Conservation (phyloP, 2,329 filamentous ascomycete genomes). For the Pseudogymnoascus sp. region DNA sequence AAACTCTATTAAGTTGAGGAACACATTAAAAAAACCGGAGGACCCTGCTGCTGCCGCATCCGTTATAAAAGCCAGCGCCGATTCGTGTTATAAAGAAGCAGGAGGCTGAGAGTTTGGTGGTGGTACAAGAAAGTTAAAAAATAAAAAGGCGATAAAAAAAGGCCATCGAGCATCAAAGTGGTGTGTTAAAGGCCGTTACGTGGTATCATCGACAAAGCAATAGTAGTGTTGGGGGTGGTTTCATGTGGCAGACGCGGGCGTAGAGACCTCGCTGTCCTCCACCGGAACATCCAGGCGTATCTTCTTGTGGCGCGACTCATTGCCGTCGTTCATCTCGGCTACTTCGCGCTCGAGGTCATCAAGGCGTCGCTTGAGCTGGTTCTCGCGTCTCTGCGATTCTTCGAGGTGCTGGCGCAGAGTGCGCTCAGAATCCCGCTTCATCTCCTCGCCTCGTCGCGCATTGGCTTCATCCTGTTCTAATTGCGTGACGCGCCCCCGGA, state of each 20-base stretch:
- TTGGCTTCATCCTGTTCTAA: slow-evolving; percentile 68
- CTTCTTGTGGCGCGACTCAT: slow-evolving; percentile 44
- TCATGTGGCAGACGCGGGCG: slow-evolving; percentile 9
- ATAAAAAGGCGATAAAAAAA: background rate
- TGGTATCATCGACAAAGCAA: slow-evolving; percentile 11
- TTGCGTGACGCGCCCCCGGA: slow-evolving; percentile 64
- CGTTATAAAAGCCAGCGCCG: slow-evolving; percentile 5
- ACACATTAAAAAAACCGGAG: slow-evolving; percentile 4
- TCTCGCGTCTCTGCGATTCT: slow-evolving; percentile 69
- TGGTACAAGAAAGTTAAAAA: slow-evolving; percentile 2
- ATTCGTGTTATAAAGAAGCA: background rate
- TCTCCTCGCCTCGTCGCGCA: slow-evolving; percentile 51
- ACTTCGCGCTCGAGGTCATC: slow-evolving; percentile 61
- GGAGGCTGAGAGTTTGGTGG: slow-evolving; percentile 1
- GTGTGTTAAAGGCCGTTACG: slow-evolving; percentile 6
- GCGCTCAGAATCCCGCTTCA: slow-evolving; percentile 45
- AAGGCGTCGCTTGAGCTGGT: slow-evolving; percentile 72
- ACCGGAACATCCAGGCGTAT: slow-evolving; percentile 42
- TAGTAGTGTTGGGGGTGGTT: background rate
- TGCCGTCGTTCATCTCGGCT: slow-evolving; percentile 32
- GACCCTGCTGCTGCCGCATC: background rate
- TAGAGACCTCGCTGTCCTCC: slow-evolving; percentile 24
- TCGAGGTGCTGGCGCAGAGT: slow-evolving; percentile 58
- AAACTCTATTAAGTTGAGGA: slow-evolving; percentile 5
- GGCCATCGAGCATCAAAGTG: slow-evolving; percentile 6